Evolutionary conservation across 331 rosid species (phyloP), one percentile per base, ranked within the genome.

Genomic region (Dryas integrifolia): DNA sequence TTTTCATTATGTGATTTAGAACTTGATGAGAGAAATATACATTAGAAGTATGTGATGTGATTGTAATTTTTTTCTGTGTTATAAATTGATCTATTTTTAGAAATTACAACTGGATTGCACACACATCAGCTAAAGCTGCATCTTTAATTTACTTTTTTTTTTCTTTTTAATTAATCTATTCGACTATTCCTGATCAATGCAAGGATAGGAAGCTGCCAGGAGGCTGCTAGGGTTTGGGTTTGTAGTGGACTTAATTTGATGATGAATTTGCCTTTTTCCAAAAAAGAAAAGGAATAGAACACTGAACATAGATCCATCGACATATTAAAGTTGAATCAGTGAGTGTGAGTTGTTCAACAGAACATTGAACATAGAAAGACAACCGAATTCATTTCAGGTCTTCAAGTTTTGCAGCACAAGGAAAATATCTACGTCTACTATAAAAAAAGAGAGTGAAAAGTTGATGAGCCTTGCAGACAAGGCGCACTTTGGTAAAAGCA

Each of bases 401-500:
- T 12, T 49, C 3, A 12, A 5, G 53, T 1, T 61, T 38, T 61
- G 7, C 12, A 7, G 67, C 67, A 39, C 13, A 15, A 38, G 67
- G 9, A 9, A 40, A 40, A 61, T 6, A 4, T 61, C 14, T 14
- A n/a, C 40, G 48, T 61, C 12, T 21, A 21, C 24, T 21, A 21
- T 30, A 30, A 30, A 30, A 40, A 61, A 61, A 60, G 40, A 40
- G 26, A 7, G 67, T 61, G 67, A 40, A 61, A 40, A 40, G 67
- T 61, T 53, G 1, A 7, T 53, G 58, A 53, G 58, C 3, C 67
- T 61, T 39, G 26, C 49, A n/a, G 49, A 39, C 67, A 60, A 38
- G 65, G 10, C 45, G 43, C n/a, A 60, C 65, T 60, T 59, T 38
- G 46, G 65, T 60, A 38, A 14, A 60, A 60, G 65, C 6, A 6